Conservation (phyloP, 495 filamentous ascomycete species). For the Penicillium daleae region DNA sequence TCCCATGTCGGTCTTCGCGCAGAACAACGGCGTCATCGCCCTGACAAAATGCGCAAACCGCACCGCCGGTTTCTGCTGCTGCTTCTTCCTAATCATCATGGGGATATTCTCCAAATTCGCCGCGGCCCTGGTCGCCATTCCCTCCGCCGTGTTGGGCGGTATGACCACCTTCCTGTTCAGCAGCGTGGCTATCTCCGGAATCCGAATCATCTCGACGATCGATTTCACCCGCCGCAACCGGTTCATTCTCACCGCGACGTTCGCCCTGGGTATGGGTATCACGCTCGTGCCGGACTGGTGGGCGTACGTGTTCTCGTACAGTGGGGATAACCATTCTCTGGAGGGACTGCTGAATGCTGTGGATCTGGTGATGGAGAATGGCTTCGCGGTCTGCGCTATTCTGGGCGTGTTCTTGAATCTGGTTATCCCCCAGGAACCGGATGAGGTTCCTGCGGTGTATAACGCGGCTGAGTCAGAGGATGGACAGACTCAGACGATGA, state of each 20-base stretch:
- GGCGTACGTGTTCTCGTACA: slow-evolving; percentile 72
- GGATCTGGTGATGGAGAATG: slow-evolving; percentile 76
- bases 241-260: slow-evolving; percentile 81
- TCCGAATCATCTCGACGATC: slow-evolving; percentile 78
- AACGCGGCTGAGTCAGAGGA: slow-evolving; percentile 26
- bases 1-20: slow-evolving; percentile 78
- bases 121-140: slow-evolving; percentile 84
- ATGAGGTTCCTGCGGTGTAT: slow-evolving; percentile 52
- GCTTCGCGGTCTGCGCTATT: slow-evolving; percentile 66
- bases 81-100: slow-evolving; percentile 85
- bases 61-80: slow-evolving; percentile 75
- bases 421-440: slow-evolving; percentile 71
- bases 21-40: slow-evolving; percentile 94
- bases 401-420: slow-evolving; percentile 75
- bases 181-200: slow-evolving; percentile 81
- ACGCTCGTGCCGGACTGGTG: slow-evolving; percentile 83
- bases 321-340: slow-evolving; percentile 69
- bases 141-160: slow-evolving; percentile 78
- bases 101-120: slow-evolving; percentile 92
- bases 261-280: slow-evolving; percentile 78
- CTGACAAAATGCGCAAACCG: slow-evolving; percentile 89
- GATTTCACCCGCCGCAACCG: slow-evolving; percentile 84
- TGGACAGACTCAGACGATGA: slow-evolving; percentile 7
- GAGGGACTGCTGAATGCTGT: slow-evolving; percentile 85
- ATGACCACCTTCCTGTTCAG: slow-evolving; percentile 94